Base-by-base conservation (phyloP, 352 stramenopile species). In the Phytophthora aleatoria region DNA sequence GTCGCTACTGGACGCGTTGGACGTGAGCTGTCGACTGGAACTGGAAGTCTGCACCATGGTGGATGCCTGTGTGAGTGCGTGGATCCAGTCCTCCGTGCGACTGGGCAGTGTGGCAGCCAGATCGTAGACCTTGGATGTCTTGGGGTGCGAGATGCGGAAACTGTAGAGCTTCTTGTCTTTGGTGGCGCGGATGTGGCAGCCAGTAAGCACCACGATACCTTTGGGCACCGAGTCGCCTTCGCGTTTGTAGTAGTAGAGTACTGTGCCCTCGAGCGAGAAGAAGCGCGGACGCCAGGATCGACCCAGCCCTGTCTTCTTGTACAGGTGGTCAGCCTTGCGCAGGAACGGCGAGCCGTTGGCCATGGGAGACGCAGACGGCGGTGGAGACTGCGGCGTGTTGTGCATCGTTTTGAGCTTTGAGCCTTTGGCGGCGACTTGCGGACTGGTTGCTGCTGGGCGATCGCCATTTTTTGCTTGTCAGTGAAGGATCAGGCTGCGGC, bases 191-290 rank as follows among this genome's bases (percentile, higher is more conserved):
- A 90, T 64, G 41, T 74, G 41, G 47, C 80, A 90, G 61, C 81
- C 79, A 33, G 80, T 83, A 63, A 92, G 82, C 67, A 92, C 68
- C 16, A 92, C 71, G 49, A 85, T 86, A 44, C 78, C 78, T 38
- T 83, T 77, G 16, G 82, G 79, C 30, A 81, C 57, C 2, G 71
- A 76, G 60, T 92, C 81, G 56, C 80, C 77, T 31, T 90, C 76
- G 57, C 73, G 81, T 57, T 90, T 91, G 73, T 87, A 92, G 69
- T 89, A 88, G 61, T 85, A 90, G 7, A 91, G 74, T 59, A 89
- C 72, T 3, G 76, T 82, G 49, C 77, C 74, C 54, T 91, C 82
- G 15, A 93, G 68, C 45, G 72, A 80, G 60, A 88, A 89, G 74
- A 71, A 90, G 45, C 80, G 84, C 50, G 80, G 70, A 55, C 87